Evolutionary conservation across 768 basidiomycete species (phyloP), one percentile per base, ranked within the genome.

Genomic region (Termitomyces sp.): DNA sequence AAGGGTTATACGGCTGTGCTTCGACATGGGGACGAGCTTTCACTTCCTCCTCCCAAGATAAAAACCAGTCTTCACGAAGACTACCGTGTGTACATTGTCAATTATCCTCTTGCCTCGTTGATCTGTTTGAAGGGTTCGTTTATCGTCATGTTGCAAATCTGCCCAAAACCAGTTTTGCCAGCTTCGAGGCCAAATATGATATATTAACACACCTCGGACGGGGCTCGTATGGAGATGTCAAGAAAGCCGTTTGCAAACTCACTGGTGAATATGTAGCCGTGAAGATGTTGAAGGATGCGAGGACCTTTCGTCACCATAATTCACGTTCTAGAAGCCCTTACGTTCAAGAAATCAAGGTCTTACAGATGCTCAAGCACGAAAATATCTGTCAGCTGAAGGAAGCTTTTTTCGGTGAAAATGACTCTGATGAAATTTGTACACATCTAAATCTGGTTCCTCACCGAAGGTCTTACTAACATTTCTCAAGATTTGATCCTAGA

Each of bases 211-310:
- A 90, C 68, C 82, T 98, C 4, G 96, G 96, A 52, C 86, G 86
- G 62, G 96, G 96, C 7, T 86, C 92, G 3, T 98, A 95, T 67
- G 96, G 94, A 7, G 87, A 87, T 14, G 96, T 98, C 28, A 81
- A 85, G 75, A 90, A 88, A 68, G 93, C 90, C 1, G 75, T 94
- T 46, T 79, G 84, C 63, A 82, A 85, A 9, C 68, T 71, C 22
- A 87, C 86, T 14, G 92, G 92, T 10, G 72, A 81, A 54, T 84
- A 84, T 78, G 87, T 82, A 60, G 96, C 96, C 0, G 84, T 95
- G 68, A 98, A 98, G 76, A 87, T 92, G 75, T 91, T 95, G 60
- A 78, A 84, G 46, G 75, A 74, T 7, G 74, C 78, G 56, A 75
- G 72, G 55, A 75, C 75, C 35, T 67, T 70, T 11, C 59, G 67